phyloP scores from a whole-genome alignment of 1,284 basidiomycete species.

The Ceratobasidium theobromae region DNA sequence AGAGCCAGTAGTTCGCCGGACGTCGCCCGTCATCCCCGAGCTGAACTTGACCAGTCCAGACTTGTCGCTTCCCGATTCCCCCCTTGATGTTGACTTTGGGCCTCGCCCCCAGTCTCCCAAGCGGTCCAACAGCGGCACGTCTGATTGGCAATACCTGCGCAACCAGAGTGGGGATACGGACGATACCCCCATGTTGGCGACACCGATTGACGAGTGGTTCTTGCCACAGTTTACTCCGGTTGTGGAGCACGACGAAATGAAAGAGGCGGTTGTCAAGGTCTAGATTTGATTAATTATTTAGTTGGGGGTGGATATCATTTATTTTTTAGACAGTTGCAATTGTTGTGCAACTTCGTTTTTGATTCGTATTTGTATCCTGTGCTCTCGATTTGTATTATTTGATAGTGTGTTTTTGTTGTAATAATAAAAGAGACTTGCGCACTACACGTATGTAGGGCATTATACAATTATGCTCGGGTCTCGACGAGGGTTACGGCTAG shows the following conservation, averaged over 20 bases:
- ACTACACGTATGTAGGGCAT: slow-evolving; percentile 17
- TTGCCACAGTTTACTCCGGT: slow-evolving; percentile 24
- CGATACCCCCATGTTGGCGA: slow-evolving; percentile 24
- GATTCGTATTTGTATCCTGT: slow-evolving; percentile 17
- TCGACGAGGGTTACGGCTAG: slow-evolving; percentile 19
- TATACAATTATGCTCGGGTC: slow-evolving; percentile 23
- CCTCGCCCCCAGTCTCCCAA: background rate
- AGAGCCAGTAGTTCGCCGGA: background rate
- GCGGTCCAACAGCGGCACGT: background rate
- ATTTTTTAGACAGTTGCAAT: background rate
- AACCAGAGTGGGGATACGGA: slow-evolving; percentile 23
- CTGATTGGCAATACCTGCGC: slow-evolving; percentile 27
- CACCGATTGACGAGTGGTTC: slow-evolving; percentile 29
- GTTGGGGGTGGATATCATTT: background rate
- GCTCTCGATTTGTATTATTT: slow-evolving; percentile 10
- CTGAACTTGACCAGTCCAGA: background rate
- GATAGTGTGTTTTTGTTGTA: background rate
- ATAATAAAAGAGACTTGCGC: background rate
- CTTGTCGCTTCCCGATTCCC: background rate
- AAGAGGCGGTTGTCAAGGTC: background rate
- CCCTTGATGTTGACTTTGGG: background rate
- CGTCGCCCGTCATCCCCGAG: background rate
- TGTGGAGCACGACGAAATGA: slow-evolving; percentile 1
- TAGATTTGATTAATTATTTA: background rate
- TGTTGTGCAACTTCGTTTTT: background rate